Percentiles rank a stretch among this genome's conserved stretches.
These are phyloP conservation scores for Xylaria acuta DNA, from an alignment of 495 filamentous ascomycete genomes.

Conservation along the genomic window DNA sequence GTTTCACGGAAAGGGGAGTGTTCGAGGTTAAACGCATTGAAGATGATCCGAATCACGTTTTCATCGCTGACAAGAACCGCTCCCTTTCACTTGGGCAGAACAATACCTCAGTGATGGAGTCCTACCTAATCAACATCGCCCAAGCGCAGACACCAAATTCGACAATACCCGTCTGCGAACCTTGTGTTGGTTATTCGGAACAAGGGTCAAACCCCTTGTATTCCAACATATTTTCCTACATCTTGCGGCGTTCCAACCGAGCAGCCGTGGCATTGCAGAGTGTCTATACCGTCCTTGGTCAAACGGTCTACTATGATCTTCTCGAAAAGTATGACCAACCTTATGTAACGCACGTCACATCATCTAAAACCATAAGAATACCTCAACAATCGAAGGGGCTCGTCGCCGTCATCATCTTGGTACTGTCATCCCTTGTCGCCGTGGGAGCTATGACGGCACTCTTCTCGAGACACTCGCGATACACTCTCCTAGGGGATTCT, in stretches of 20 bases:
- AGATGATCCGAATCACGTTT: conserved; percentile 2
- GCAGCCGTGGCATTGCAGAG: conserved; percentile 9
- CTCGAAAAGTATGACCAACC: conserved; percentile 9
- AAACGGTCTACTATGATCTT: conserved; percentile 4
- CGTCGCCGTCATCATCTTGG: background rate
- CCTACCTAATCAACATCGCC: background rate
- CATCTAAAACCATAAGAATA: conserved; percentile 1
- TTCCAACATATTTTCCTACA: conserved; percentile 4
- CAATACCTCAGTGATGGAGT: background rate
- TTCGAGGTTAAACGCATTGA: background rate
- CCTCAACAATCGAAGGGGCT: background rate
- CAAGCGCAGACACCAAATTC: conserved; percentile 8
- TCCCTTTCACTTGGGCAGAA: background rate
- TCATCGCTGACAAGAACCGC: background rate
- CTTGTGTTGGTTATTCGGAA: background rate
- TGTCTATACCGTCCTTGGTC: background rate
- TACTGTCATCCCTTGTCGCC: background rate
- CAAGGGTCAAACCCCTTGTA: background rate
- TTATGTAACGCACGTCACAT: background rate
- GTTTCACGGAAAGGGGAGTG: conserved; percentile 8
- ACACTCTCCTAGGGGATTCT: background rate
- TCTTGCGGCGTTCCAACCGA: background rate
- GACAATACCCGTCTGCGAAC: background rate
- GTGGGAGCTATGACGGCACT: background rate
- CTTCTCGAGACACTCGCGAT: background rate